Base-by-base conservation (phyloP, 2,329 filamentous ascomycete species). In the Plectosphaerella sp. region DNA sequence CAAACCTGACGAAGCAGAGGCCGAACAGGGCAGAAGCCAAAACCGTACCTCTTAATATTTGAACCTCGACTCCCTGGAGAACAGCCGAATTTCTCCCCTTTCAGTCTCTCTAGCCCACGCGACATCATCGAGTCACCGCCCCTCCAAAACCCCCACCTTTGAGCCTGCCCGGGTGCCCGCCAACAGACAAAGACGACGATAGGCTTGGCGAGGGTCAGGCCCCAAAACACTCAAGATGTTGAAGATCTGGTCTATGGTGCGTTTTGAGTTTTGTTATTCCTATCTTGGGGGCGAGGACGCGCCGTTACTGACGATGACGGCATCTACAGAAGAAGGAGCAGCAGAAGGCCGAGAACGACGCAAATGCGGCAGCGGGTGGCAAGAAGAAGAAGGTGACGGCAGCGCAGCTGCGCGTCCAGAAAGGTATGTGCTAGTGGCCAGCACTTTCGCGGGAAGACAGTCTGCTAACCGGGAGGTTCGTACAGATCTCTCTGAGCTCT, bases 341-440 rank as follows among this genome's bases (percentile, higher is more conserved):
- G 79, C 91, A 96, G 75, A 89, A 95, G 74, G 92, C 90, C 64
- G 90, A 92, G 61, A 90, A 92, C 64, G 91, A 89, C 53, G 86
- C 88, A 60, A 83, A 80, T 35, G 79, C 84, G 45, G 83, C 84
- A 25, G 79, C 78, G 1, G 87, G 86, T 15, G 82, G 85, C 51
- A 96, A 91, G 78, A 97, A 97, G 83, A 97, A 97, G 83, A 97
- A 97, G 79, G 92, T 99, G 59, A 97, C 94, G 20, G 91, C 94
- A 16, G 94, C 94, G 51, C 92, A 97, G 74, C 77, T 97, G 57
- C 88, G 94, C 55, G 91, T 97, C 56, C 94, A 97, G 73, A 96
- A 96, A 82, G 94, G 93, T 95, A 74, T 33, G 6, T 50, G 5
- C 45, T 45, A 9, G 22, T 12, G 25, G n/a, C 41, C n/a, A 33